Evolutionary conservation across 345 rosid genomes (phyloP).

Genomic region (Euclidium syriacum): DNA sequence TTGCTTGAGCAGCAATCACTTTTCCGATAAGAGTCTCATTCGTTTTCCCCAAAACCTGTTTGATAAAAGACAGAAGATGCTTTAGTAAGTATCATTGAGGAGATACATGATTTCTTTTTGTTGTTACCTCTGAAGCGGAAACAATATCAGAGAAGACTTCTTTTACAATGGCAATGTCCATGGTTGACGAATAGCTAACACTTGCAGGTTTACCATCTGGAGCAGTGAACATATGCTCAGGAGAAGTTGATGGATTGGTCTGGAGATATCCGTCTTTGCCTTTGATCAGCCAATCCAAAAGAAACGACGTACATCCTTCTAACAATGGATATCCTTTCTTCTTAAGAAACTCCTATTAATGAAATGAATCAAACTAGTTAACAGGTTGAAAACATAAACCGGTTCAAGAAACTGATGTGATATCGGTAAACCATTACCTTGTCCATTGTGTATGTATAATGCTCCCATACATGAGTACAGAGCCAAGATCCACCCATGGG

Average conservation of each 20-base stretch:
- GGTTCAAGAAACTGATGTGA: background rate
- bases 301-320: conserved; percentile 74
- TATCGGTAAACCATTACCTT: conserved; percentile 41
- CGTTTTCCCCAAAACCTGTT: conserved; percentile 58
- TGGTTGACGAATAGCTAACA: conserved; percentile 93
- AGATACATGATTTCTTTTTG: background rate
- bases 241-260: conserved; percentile 96
- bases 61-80: conserved; percentile 7
- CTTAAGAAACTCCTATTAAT: conserved; percentile 81
- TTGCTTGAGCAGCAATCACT: conserved; percentile 56
- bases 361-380: conserved; percentile 8
- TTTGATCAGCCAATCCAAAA: conserved; percentile 90
- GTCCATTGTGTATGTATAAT: conserved; percentile 74
- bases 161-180: conserved; percentile 81
- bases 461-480: conserved; percentile 94
- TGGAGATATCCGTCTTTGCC: conserved; percentile 69
- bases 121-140: conserved; percentile 74
- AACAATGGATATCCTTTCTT: conserved; percentile 73
- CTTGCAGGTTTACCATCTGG: conserved; percentile 78
- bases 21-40: conserved; percentile 49
- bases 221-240: conserved; percentile 75
- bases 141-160: conserved; percentile 69
- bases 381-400: background rate
- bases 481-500: conserved; percentile 99
- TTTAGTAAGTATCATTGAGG: background rate